Conservation (phyloP, 2,329 filamentous ascomycete genomes). For the Xylaria sp. region DNA sequence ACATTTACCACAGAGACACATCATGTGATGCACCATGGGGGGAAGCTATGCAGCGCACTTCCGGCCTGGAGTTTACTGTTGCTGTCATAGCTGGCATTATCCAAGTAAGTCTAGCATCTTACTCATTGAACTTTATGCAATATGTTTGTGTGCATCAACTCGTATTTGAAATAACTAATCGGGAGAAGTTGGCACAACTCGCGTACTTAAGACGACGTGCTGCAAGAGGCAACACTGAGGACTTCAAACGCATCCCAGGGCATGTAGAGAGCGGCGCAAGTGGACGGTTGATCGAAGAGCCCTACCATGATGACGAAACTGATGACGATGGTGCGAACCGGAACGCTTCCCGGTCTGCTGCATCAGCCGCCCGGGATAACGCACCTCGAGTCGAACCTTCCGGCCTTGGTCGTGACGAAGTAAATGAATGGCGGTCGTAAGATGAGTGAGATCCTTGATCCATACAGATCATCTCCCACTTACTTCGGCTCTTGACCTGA, state of each 20-base stretch:
- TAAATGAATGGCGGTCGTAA: conserved; percentile 36
- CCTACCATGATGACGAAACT: conserved; percentile 35
- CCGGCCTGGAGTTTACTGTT: conserved; percentile 65
- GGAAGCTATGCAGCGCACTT: conserved; percentile 61
- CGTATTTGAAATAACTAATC: conserved; percentile 39
- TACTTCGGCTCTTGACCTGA: background rate
- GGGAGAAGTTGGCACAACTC: conserved; percentile 44
- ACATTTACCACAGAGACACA: conserved; percentile 56
- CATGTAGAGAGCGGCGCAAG: conserved; percentile 21
- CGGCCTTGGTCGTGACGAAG: conserved; percentile 31
- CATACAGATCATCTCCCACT: background rate
- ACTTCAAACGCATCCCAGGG: conserved; percentile 33
- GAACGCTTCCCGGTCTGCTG: conserved; percentile 19
- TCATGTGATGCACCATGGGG: conserved; percentile 68
- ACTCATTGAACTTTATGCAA: background rate
- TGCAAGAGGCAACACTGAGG: conserved; percentile 5
- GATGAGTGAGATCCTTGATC: background rate
- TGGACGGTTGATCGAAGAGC: conserved; percentile 39
- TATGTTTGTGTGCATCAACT: background rate
- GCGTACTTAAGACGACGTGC: conserved; percentile 40
- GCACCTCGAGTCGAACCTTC: conserved; percentile 33
- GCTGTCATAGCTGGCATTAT: conserved; percentile 63
- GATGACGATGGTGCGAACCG: conserved; percentile 18
- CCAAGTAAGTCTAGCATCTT: conserved; percentile 58
- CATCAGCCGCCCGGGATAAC: conserved; percentile 30